Percentiles rank a stretch among this genome's conserved stretches.
Conservation (phyloP, 2,329 filamentous ascomycete genomes). For the Aspergillus aculeatus region DNA sequence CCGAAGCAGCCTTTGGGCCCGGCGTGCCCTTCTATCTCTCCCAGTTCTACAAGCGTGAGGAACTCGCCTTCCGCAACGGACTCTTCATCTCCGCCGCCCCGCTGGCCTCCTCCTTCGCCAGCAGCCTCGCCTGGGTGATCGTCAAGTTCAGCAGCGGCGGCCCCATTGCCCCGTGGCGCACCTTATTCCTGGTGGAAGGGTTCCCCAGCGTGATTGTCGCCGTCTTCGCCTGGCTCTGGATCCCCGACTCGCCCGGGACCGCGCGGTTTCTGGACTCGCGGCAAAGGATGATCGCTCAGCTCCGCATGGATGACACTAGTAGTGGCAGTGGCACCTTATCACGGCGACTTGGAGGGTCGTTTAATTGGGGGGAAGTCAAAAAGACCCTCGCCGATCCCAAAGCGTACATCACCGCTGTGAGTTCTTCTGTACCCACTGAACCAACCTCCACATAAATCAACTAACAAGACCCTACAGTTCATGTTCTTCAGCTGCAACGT, state of each 20-base stretch:
- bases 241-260: slow-evolving; percentile 73
- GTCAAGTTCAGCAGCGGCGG: slow-evolving; percentile 63
- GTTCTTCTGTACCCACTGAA: slow-evolving; percentile 18
- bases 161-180: slow-evolving; percentile 79
- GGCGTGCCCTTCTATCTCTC: slow-evolving; percentile 65
- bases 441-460: background rate
- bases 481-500: slow-evolving; percentile 91
- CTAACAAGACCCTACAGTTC: slow-evolving; percentile 32
- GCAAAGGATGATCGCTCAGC: slow-evolving; percentile 67
- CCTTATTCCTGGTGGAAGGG: slow-evolving; percentile 79
- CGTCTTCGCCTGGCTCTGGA: slow-evolving; percentile 68
- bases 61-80: slow-evolving; percentile 81
- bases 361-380: slow-evolving; percentile 58
- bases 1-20: slow-evolving; percentile 62
- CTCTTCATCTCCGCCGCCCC: slow-evolving; percentile 77
- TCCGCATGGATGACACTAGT: slow-evolving; percentile 58
- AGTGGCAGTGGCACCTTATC: background rate
- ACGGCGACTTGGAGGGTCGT: slow-evolving; percentile 25
- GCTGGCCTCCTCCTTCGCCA: slow-evolving; percentile 66
- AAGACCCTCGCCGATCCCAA: slow-evolving; percentile 64
- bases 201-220: slow-evolving; percentile 78
- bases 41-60: slow-evolving; percentile 63
- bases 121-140: slow-evolving; percentile 73
- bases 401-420: slow-evolving; percentile 68
- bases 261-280: slow-evolving; percentile 62